A percentile compares a stretch with the other conserved stretches of the same genome.
Evolutionary conservation across 177 flowering plant species (phyloP).

Genomic region (Telopea speciosissima): DNA sequence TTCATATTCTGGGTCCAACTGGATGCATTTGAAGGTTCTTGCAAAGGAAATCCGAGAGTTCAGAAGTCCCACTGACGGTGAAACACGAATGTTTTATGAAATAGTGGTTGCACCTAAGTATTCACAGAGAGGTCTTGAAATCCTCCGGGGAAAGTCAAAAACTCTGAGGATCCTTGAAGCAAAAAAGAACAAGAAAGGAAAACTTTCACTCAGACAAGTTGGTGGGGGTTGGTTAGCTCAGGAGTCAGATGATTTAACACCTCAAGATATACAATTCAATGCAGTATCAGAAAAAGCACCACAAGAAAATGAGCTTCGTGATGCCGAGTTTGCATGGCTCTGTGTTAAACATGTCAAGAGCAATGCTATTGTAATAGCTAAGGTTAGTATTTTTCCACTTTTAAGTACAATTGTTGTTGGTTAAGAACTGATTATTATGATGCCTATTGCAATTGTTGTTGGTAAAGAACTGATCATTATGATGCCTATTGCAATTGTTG

Average conservation of each 20-base stretch:
- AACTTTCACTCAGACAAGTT: slow-evolving; percentile 89
- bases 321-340: slow-evolving; percentile 97
- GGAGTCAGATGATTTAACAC: slow-evolving; percentile 83
- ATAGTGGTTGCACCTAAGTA: slow-evolving; percentile 95
- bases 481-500: background rate
- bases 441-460: background rate
- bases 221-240: slow-evolving; percentile 98
- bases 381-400: slow-evolving; percentile 36
- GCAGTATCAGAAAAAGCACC: slow-evolving; percentile 57
- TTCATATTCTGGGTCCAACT: background rate
- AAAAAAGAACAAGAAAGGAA: slow-evolving; percentile 64
- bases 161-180: slow-evolving; percentile 92
- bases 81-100: slow-evolving; percentile 98
- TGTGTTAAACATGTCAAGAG: slow-evolving; percentile 99
- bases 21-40: slow-evolving; percentile 42
- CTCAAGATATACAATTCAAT: slow-evolving; percentile 64
- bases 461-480: background rate
- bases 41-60: slow-evolving; percentile 93
- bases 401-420: background rate
- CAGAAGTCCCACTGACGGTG: slow-evolving; percentile 97
- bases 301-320: slow-evolving; percentile 50
- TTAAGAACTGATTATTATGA: background rate
- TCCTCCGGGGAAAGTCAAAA: slow-evolving; percentile 90
- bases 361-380: slow-evolving; percentile 97
- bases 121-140: slow-evolving; percentile 75